Percentiles rank a stretch among this genome's conserved stretches.
Conservation (phyloP, 148 eudicot species). For the Chenopodium suecicum region DNA sequence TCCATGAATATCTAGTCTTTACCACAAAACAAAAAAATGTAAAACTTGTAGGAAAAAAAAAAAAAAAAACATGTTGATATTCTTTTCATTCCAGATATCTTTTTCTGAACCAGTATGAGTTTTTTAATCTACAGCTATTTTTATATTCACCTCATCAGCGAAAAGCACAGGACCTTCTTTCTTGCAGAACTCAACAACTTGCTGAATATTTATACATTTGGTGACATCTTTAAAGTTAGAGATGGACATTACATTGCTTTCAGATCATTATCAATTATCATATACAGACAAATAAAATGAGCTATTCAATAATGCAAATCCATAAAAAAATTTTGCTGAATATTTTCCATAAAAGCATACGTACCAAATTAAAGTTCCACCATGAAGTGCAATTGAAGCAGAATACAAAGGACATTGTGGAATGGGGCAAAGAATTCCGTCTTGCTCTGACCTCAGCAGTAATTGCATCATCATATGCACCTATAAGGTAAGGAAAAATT, state of each 20-base stretch:
- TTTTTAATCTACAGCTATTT: neutral
- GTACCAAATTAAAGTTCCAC: constrained; percentile 76
- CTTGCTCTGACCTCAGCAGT: constrained; percentile 74
- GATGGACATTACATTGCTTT: neutral
- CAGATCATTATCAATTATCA: neutral
- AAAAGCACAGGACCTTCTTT: constrained; percentile 81
- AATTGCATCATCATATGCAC: constrained; percentile 99
- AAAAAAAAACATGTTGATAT: neutral
- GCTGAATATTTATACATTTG: neutral
- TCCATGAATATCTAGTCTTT: too few relatives aligned
- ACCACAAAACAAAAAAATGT: too few relatives aligned
- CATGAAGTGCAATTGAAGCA: constrained; percentile 94
- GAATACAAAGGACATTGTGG: constrained; percentile 97
- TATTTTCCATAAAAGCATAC: constrained; percentile 1
- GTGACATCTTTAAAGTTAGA: too few relatives aligned
- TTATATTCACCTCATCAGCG: constrained; percentile 77
- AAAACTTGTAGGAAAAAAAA: too few relatives aligned
- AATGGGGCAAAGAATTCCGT: constrained; percentile 95
- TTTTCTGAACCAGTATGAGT: neutral
- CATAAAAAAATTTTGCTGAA: neutral
- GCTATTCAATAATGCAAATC: neutral
- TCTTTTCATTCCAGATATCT: neutral
- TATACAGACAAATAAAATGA: neutral
- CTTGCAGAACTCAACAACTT: constrained; percentile 88
- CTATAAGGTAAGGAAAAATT: constrained; percentile 28